Evolutionary conservation across 1,284 basidiomycete species (phyloP).

Genomic region (Malassezia obtusa): DNA sequence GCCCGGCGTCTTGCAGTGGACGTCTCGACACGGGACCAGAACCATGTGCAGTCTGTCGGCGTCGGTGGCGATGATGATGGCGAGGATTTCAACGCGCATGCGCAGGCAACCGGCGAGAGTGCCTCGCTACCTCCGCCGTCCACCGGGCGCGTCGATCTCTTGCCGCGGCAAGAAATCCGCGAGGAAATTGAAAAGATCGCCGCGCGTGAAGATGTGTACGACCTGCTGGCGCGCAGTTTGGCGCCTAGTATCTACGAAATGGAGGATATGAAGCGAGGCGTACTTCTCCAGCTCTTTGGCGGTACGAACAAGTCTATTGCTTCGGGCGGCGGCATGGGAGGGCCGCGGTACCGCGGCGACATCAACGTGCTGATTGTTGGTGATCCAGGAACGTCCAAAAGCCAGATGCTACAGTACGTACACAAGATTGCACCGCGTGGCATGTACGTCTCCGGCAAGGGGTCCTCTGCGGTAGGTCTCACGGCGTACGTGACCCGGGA

Average conservation of each 20-base stretch:
- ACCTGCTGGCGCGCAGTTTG: slow-evolving; percentile 70
- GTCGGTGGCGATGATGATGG: slow-evolving; percentile 66
- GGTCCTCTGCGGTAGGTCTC: slow-evolving; percentile 93
- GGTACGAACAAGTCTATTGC: slow-evolving; percentile 94
- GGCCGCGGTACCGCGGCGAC: slow-evolving; percentile 89
- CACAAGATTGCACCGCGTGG: slow-evolving; percentile 97
- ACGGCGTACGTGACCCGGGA: slow-evolving; percentile 97
- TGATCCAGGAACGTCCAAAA: slow-evolving; percentile 95
- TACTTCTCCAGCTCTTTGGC: slow-evolving; percentile 87
- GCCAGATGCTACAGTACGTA: slow-evolving; percentile 80
- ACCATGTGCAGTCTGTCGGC: slow-evolving; percentile 59
- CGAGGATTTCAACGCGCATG: slow-evolving; percentile 29
- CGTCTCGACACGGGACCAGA: slow-evolving; percentile 59
- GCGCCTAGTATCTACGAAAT: slow-evolving; percentile 95
- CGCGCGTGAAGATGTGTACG: slow-evolving; percentile 71
- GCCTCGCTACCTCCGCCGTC: slow-evolving; percentile 15
- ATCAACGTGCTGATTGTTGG: slow-evolving; percentile 95
- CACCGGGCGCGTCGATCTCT: slow-evolving; percentile 13
- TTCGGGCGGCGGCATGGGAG: slow-evolving; percentile 82
- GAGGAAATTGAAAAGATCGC: slow-evolving; percentile 62
- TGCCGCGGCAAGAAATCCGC: slow-evolving; percentile 51
- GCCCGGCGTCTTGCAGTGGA: slow-evolving; percentile 66
- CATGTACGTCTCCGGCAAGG: slow-evolving; percentile 75
- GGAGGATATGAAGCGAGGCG: slow-evolving; percentile 98
- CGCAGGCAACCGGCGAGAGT: slow-evolving; percentile 3